Conservation (phyloP, 345 rosid genomes). For the Linum tenue region DNA sequence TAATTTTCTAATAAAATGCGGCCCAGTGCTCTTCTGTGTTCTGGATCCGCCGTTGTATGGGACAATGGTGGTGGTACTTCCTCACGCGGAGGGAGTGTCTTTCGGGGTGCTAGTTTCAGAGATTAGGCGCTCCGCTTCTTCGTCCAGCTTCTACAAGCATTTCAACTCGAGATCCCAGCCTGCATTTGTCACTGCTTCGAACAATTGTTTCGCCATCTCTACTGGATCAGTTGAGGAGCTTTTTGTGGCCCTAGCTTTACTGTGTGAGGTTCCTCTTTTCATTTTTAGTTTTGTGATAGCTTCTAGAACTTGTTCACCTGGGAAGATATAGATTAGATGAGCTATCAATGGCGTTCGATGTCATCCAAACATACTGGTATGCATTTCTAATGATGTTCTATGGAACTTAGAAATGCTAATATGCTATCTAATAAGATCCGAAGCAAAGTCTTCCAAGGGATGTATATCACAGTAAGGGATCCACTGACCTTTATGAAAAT, state of each 20-base stretch:
- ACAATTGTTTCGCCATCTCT: slow-evolving; percentile 67
- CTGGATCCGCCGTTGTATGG: no score
- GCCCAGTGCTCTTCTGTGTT: no score
- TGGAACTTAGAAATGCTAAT: background rate
- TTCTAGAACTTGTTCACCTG: background rate
- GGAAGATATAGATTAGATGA: background rate
- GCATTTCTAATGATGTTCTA: background rate
- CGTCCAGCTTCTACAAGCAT: slow-evolving; percentile 72
- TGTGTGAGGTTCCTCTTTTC: background rate
- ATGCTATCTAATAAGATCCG: background rate
- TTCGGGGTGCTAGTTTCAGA: slow-evolving; percentile 9
- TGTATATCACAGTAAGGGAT: no score
- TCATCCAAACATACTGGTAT: no score
- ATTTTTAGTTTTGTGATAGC: background rate
- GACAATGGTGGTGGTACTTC: background rate
- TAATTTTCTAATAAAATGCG: no score
- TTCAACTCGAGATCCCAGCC: slow-evolving; percentile 65
- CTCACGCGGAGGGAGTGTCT: background rate
- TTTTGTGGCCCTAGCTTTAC: slow-evolving; percentile 23
- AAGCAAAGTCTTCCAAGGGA: no score
- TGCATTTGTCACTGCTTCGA: slow-evolving; percentile 61
- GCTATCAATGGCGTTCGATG: background rate
- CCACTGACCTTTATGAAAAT: background rate
- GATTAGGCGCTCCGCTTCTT: slow-evolving; percentile 57
- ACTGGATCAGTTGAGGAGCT: slow-evolving; percentile 25